Conservation (phyloP, 2,329 filamentous ascomycete genomes). For the Chaetomium olivaceum region DNA sequence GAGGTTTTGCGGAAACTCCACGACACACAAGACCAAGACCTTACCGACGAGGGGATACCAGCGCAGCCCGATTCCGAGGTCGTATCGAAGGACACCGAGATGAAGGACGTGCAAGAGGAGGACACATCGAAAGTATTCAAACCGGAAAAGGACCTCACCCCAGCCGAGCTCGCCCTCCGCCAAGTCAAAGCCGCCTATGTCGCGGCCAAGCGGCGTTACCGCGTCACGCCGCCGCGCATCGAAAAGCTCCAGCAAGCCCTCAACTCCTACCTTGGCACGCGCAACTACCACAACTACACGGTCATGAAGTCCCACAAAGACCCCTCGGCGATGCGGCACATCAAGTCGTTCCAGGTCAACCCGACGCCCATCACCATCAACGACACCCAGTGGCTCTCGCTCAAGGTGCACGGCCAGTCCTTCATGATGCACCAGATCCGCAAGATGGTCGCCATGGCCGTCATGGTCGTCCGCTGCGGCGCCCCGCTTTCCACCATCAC, state of each 20-base stretch:
- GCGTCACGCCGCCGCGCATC: slow-evolving; percentile 71
- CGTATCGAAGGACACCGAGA: slow-evolving; percentile 3
- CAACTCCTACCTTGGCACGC: slow-evolving; percentile 75
- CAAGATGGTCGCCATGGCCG: slow-evolving; percentile 96
- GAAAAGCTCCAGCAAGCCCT: slow-evolving; percentile 74
- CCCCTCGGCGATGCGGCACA: slow-evolving; percentile 82
- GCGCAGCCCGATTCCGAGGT: slow-evolving; percentile 15
- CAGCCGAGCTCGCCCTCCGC: slow-evolving; percentile 66
- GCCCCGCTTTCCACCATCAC: slow-evolving; percentile 69
- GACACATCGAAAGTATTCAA: slow-evolving; percentile 10
- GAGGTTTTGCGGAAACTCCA: slow-evolving; percentile 65
- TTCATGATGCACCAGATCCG: slow-evolving; percentile 99
- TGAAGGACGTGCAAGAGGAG: slow-evolving; percentile 2
- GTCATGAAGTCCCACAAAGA: slow-evolving; percentile 82
- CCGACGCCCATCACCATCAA: slow-evolving; percentile 77
- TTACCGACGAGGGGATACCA: slow-evolving; percentile 26
- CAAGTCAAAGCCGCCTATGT: slow-evolving; percentile 81
- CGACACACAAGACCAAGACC: slow-evolving; percentile 36
- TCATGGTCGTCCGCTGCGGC: slow-evolving; percentile 81
- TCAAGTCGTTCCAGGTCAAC: slow-evolving; percentile 87
- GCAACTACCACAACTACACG: slow-evolving; percentile 97
- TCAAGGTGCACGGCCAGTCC: slow-evolving; percentile 95
- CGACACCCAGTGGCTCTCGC: slow-evolving; percentile 90
- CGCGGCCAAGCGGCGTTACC: slow-evolving; percentile 79
- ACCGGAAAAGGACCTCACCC: slow-evolving; percentile 39